Evolutionary conservation across 2,329 filamentous ascomycete genomes (phyloP), one percentile per base, ranked within the genome.

Genomic region (Teratosphaeria destructans): DNA sequence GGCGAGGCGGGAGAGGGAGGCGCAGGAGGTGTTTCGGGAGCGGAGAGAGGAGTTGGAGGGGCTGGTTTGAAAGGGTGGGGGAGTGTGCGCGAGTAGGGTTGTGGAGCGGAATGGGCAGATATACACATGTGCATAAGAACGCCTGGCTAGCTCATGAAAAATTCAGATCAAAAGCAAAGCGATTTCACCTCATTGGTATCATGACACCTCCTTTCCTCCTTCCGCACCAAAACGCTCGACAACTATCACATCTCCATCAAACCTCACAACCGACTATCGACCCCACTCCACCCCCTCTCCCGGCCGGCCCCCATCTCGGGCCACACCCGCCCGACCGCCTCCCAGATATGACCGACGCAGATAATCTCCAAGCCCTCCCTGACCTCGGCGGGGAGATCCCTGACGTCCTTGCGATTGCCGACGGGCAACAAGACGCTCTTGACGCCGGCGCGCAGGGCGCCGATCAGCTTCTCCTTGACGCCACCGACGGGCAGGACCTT

Each of bases 401-500:
- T 89, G 60, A 89, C 87, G 72, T 99, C 94, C 76, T 97, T 97
- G 64, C 86, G 83, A 73, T 99, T 99, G 66, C 89, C 87, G 35
- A 87, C 83, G 3, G 94, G 94, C 7, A 99, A 78, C 61, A 99
- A 74, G 7, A 99, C 93, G 35, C 90, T 93, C 81, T 96, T 95
- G 62, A 99, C 93, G 32, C 94, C 94, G 1, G 94, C 94, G 59
- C 93, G 83, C 71, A 95, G 80, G 8, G 94, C 94, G 26, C 94
- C 94, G 71, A 99, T 97, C 57, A 97, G 81, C 75, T 99, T 99
- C 83, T 99, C 93, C 77, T 97, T 96, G 77, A 99, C 97, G 19
- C 94, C 94, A 57, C 94, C 94, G 39, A 99, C 94, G 29, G 93
- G 90, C 75, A 94, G 90, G 59, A 99, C 88, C 64, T 91, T 85